Evolutionary conservation across 2,329 filamentous ascomycete species (phyloP).

Genomic region (Fusarium sp.): DNA sequence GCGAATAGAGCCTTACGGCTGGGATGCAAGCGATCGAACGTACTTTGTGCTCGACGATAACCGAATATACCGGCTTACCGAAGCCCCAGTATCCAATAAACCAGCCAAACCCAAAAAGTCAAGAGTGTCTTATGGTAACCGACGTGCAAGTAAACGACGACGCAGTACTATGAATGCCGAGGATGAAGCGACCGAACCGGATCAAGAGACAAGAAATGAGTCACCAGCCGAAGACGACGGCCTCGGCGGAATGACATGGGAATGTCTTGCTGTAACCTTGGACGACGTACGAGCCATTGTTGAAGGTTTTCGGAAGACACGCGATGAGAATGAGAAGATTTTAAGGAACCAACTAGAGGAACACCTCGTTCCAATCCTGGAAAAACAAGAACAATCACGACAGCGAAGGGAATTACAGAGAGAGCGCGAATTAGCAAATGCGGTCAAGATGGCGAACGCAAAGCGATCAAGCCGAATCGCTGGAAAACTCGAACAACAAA

Average conservation of each 20-base stretch:
- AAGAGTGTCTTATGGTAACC: constrained; percentile 61
- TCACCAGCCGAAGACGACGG: constrained; percentile 65
- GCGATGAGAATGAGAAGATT: constrained; percentile 86
- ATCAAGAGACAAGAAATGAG: constrained; percentile 52
- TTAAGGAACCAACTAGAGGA: constrained; percentile 77
- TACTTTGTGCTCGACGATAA: constrained; percentile 97
- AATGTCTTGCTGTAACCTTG: constrained; percentile 86
- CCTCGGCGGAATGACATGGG: constrained; percentile 85
- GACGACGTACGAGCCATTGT: constrained; percentile 81
- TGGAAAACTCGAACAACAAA: constrained; percentile 81
- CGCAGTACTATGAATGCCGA: constrained; percentile 60
- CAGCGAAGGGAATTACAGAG: constrained; percentile 76
- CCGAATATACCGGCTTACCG: constrained; percentile 88
- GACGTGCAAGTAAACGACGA: constrained; percentile 78
- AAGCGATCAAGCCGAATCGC: constrained; percentile 94
- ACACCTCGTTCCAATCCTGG: constrained; percentile 85
- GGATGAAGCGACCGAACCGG: constrained; percentile 51
- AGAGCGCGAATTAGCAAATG: constrained; percentile 81
- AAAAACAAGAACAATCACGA: constrained; percentile 79
- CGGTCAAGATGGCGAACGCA: constrained; percentile 90
- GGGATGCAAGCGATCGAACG: constrained; percentile 85
- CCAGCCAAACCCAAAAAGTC: constrained; percentile 75
- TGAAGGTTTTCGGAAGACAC: constrained; percentile 76
- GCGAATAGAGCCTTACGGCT: constrained; percentile 86
- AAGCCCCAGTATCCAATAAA: constrained; percentile 72